Evolutionary conservation across 2,329 filamentous ascomycete species (phyloP).

Genomic region (Diaporthe vaccinii): DNA sequence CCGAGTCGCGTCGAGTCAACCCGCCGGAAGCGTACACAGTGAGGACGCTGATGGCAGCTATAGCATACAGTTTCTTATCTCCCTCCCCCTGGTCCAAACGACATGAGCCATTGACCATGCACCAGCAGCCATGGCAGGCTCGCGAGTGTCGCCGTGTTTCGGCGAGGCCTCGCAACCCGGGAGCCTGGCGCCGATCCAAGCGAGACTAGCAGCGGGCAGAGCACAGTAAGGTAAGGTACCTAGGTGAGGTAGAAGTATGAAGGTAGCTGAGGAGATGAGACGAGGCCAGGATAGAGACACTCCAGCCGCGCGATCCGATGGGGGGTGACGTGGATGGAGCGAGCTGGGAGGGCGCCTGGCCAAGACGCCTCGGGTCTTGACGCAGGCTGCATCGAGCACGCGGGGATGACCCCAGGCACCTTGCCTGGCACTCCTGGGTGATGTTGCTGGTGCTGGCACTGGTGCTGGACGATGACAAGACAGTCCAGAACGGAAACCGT

Average conservation of each 20-base stretch:
- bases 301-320: slow-evolving; percentile 26
- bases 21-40: not conserved
- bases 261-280: not conserved
- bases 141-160: slow-evolving; percentile 27
- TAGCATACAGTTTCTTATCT: not conserved
- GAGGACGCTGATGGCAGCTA: not conserved
- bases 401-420: slow-evolving; percentile 24
- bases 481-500: not conserved
- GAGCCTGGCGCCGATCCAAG: slow-evolving; percentile 27
- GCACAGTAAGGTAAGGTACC: not conserved
- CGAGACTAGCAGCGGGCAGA: slow-evolving; percentile 17
- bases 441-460: not conserved
- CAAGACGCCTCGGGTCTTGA: slow-evolving; percentile 26
- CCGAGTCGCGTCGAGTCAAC: slow-evolving; percentile 8
- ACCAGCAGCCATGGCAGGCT: slow-evolving; percentile 3
- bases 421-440: not conserved
- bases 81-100: not conserved
- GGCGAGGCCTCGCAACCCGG: slow-evolving; percentile 23
- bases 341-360: not conserved
- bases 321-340: slow-evolving; percentile 8
- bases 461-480: not conserved
- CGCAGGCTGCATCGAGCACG: slow-evolving; percentile 13
- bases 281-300: slow-evolving; percentile 23
- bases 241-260: not conserved
- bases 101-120: slow-evolving; percentile 2